Base-by-base conservation (phyloP, 208 protist genomes). In the Herpetomonas tarakana region DNA sequence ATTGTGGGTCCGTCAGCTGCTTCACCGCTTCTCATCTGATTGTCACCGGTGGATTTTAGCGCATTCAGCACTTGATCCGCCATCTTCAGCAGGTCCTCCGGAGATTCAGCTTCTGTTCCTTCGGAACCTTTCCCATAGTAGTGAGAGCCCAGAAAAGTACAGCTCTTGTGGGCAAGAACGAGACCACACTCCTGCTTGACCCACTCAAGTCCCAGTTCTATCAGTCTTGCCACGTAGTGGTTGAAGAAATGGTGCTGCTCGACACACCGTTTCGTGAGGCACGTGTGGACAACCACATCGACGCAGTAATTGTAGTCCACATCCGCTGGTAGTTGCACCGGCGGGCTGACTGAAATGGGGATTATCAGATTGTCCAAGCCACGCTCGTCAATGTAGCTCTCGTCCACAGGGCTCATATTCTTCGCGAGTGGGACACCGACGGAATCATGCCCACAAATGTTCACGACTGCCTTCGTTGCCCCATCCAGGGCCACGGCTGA, bases 311-410 rank as follows among this genome's bases (percentile, higher is more conserved):
- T 26, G 64, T 74, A 78, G 7, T 76, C 65, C 19, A 7, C 44
- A 22, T 4, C 19, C 44, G 9, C 19, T 22, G 9, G 9, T 12
- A 55, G 63, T 30, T 70, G 62, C 46, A 29, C 16, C 24, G 83
- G 74, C 25, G 76, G 52, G 16, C 81, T 76, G 14, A 95, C 86
- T 24, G 83, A 85, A 53, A 95, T 93, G 19, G 89, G 89, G 45
- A 95, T 69, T 57, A 95, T 81, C 3, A 95, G 68, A 63, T 95
- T 93, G 64, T 95, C 89, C 1, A 95, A 27, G 14, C 89, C 89
- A 46, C 82, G 71, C 26, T 85, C 63, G 61, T 92, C 89, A 19
- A 95, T 39, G 49, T 89, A 91, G 24, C 57, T 58, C 11, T 86
- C 75, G 18, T 68, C 46, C 21, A 91, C 74, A 3, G 69, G 26